Percentiles rank a stretch among this genome's conserved stretches.
phyloP scores from a whole-genome alignment of 371 early-diverging fungal species.

The Batkoa obscura region DNA sequence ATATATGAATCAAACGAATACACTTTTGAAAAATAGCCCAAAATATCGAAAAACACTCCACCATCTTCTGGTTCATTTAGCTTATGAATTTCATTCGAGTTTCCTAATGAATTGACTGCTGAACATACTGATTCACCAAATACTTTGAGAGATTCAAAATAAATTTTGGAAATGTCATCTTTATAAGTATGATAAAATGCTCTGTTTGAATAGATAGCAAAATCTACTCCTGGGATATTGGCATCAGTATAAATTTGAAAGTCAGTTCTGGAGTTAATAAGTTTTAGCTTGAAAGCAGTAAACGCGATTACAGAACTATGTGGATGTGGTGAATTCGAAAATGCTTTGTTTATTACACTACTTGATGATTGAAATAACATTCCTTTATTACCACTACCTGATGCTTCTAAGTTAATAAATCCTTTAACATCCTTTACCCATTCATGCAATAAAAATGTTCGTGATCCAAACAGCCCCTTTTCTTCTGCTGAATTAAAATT shows the following conservation, averaged over 20 bases:
- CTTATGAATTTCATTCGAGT: no score
- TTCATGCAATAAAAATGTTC: constrained; percentile 48
- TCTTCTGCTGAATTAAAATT: constrained; percentile 81
- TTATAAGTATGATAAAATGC: constrained; percentile 49
- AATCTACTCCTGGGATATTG: constrained; percentile 48
- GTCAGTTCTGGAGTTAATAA: constrained; percentile 56
- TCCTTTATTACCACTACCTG: constrained; percentile 55
- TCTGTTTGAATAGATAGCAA: constrained; percentile 47
- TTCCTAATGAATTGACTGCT: no score
- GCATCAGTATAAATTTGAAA: constrained; percentile 30
- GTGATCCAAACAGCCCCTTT: constrained; percentile 48
- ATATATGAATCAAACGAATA: no score
- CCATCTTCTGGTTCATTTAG: no score
- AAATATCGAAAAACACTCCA: no score
- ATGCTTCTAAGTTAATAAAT: constrained; percentile 68
- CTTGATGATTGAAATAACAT: constrained; percentile 44
- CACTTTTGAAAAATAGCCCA: no score
- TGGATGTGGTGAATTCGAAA: constrained; percentile 22
- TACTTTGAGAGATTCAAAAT: no score
- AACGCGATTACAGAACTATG: constrained; percentile 37
- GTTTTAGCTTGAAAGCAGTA: constrained; percentile 32
- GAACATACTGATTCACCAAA: no score
- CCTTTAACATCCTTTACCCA: constrained; percentile 49
- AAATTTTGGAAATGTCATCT: no score
- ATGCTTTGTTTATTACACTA: constrained; percentile 18